These are phyloP conservation scores for Cladophialophora psammophila DNA, from an alignment of 2,329 filamentous ascomycete genomes.

Conservation along the genomic window DNA sequence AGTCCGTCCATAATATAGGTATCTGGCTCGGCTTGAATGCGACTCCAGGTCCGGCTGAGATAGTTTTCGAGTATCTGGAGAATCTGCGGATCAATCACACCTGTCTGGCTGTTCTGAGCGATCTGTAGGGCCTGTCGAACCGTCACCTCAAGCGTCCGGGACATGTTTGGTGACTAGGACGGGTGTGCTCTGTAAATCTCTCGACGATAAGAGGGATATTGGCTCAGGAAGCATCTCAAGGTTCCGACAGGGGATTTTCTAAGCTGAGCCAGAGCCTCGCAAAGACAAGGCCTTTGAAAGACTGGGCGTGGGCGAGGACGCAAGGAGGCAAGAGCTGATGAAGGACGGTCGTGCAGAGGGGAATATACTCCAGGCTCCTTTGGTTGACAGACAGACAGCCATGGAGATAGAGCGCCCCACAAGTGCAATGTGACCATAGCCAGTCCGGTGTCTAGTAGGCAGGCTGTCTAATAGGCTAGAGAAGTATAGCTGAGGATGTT, in stretches of 20 bases:
- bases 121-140: conserved; percentile 76
- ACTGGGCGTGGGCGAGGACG: not conserved
- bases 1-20: conserved; percentile 76
- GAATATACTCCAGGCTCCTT: conserved; percentile 9
- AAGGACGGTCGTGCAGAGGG: conserved; percentile 4
- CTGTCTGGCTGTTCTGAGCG: conserved; percentile 75
- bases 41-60: conserved; percentile 70
- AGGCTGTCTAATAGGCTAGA: conserved; percentile 8
- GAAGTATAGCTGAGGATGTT: not conserved
- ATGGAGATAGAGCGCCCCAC: conserved; percentile 1
- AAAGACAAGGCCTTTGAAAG: not conserved
- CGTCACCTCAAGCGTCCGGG: conserved; percentile 47
- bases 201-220: conserved; percentile 1
- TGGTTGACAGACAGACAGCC: conserved; percentile 1
- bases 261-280: conserved; percentile 25
- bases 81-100: conserved; percentile 68
- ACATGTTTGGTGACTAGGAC: conserved; percentile 34
- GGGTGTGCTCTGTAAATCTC: not conserved
- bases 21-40: conserved; percentile 68
- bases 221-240: conserved; percentile 11
- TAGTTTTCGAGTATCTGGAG: conserved; percentile 70
- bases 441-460: not conserved
- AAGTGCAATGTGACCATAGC: conserved; percentile 7
- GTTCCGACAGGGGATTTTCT: conserved; percentile 15
- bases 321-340: not conserved